Conservation (phyloP, 805 yeast species). For the Metschnikowia lachancei region DNA sequence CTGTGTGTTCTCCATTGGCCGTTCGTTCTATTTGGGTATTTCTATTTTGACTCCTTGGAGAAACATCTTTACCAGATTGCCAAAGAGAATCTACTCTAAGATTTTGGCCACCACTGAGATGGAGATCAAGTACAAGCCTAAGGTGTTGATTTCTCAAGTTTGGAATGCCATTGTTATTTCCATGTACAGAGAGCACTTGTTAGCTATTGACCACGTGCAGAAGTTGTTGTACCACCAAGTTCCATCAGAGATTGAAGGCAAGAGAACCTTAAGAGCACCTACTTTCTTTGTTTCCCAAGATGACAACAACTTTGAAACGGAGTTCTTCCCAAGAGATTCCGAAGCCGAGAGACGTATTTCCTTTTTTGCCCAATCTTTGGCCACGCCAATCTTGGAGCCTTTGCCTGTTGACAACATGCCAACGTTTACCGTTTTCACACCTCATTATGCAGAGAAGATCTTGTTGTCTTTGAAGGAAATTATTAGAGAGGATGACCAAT, state of each 20-base stretch:
- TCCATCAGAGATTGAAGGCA: constrained; percentile 96
- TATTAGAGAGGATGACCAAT: constrained; percentile 67
- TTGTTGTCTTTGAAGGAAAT: constrained; percentile 73
- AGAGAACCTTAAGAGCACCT: constrained; percentile 97
- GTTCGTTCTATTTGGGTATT: constrained; percentile 98
- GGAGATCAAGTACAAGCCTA: constrained; percentile 98
- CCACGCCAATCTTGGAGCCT: constrained; percentile 98
- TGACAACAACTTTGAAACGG: constrained; percentile 90
- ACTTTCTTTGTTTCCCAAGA: constrained; percentile 98
- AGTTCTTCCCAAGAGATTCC: constrained; percentile 93
- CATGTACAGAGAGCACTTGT: constrained; percentile 98
- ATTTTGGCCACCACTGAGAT: constrained; percentile 96
- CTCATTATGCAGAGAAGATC: constrained; percentile 85
- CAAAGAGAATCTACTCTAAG: constrained; percentile 98
- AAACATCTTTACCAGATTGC: constrained; percentile 94
- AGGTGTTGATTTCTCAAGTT: constrained; percentile 95
- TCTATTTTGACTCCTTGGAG: constrained; percentile 99
- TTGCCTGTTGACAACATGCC: constrained; percentile 99
- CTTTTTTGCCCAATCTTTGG: constrained; percentile 97
- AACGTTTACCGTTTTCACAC: constrained; percentile 88
- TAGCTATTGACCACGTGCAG: constrained; percentile 98
- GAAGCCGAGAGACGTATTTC: constrained; percentile 99
- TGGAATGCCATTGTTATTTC: constrained; percentile 99
- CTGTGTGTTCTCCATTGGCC: constrained; percentile 93
- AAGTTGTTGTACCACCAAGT: constrained; percentile 96